Evolutionary conservation across 2,329 filamentous ascomycete species (phyloP).

Genomic region (Aspergillus versicolor): DNA sequence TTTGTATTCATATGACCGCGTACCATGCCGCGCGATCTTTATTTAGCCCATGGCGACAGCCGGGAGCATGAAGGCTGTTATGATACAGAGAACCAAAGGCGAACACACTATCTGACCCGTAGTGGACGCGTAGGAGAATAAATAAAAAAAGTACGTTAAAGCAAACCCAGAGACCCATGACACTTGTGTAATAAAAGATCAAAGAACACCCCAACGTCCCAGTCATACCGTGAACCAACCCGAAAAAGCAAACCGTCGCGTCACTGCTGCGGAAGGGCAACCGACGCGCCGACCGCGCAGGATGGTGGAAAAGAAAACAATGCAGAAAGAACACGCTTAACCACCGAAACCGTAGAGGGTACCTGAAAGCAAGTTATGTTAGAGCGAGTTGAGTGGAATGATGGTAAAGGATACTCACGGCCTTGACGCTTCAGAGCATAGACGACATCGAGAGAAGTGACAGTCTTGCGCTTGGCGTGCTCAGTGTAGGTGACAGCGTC

Average conservation of each 20-base stretch:
- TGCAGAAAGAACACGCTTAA: slow-evolving; percentile 53
- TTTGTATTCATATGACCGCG: slow-evolving; percentile 41
- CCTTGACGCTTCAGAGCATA: slow-evolving; percentile 65
- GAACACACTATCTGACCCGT: slow-evolving; percentile 40
- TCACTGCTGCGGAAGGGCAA: slow-evolving; percentile 30
- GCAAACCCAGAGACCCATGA: slow-evolving; percentile 46
- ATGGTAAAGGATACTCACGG: slow-evolving; percentile 37
- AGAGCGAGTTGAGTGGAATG: slow-evolving; percentile 15
- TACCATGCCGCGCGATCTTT: slow-evolving; percentile 25
- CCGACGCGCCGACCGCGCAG: slow-evolving; percentile 33
- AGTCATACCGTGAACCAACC: slow-evolving; percentile 45
- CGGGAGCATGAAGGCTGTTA: slow-evolving; percentile 39
- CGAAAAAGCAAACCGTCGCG: slow-evolving; percentile 39
- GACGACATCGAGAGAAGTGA: slow-evolving; percentile 60
- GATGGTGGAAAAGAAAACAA: slow-evolving; percentile 30
- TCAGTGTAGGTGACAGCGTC: slow-evolving; percentile 79
- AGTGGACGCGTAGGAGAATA: slow-evolving; percentile 38
- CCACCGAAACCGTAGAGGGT: slow-evolving; percentile 89
- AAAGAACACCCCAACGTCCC: slow-evolving; percentile 46
- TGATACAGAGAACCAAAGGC: slow-evolving; percentile 43
- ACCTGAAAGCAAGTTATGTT: slow-evolving; percentile 37
- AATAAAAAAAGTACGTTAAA: slow-evolving; percentile 37
- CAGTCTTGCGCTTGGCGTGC: slow-evolving; percentile 70
- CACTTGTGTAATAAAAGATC: slow-evolving; percentile 37
- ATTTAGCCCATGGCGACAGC: slow-evolving; percentile 36